Conservation (phyloP, 331 rosid species). For the Dryas integrifolia region DNA sequence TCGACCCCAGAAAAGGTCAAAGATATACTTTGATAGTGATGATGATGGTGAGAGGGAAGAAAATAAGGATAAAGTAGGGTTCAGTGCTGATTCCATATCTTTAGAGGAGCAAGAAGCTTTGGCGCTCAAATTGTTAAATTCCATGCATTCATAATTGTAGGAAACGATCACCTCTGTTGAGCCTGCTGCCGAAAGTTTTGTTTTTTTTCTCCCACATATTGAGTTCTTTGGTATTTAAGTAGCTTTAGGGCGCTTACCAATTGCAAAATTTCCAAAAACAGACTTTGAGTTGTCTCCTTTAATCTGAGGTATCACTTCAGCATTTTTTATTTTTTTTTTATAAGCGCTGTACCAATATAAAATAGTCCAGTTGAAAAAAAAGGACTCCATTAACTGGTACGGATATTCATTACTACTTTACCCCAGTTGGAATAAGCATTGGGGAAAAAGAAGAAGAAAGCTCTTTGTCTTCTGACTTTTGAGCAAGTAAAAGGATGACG, state of each 20-base stretch:
- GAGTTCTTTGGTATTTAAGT: not conserved
- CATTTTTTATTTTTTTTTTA: too few species aligned
- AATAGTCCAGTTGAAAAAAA: too few species aligned
- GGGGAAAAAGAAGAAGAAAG: too few species aligned
- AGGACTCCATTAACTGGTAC: too few species aligned
- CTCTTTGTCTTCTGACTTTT: too few species aligned
- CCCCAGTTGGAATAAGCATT: too few species aligned
- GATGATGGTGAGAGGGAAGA: constrained; percentile 52
- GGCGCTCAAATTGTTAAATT: constrained; percentile 66
- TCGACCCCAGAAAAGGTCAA: constrained; percentile 46
- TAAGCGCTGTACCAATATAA: too few species aligned
- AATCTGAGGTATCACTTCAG: too few species aligned
- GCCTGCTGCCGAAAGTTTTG: not conserved
- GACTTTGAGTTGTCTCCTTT: too few species aligned
- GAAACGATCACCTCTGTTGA: not conserved
- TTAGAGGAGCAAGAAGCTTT: constrained; percentile 71
- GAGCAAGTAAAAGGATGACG: too few species aligned
- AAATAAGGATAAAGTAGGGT: constrained; percentile 19
- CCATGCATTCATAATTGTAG: constrained; percentile 49
- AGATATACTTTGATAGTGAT: constrained; percentile 56
- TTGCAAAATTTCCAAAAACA: not conserved
- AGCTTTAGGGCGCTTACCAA: not conserved
- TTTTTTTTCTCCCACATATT: not conserved
- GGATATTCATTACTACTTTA: too few species aligned
- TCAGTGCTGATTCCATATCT: constrained; percentile 30